Conservation (phyloP, 2,329 filamentous ascomycete genomes). For the Colletotrichum incanum region DNA sequence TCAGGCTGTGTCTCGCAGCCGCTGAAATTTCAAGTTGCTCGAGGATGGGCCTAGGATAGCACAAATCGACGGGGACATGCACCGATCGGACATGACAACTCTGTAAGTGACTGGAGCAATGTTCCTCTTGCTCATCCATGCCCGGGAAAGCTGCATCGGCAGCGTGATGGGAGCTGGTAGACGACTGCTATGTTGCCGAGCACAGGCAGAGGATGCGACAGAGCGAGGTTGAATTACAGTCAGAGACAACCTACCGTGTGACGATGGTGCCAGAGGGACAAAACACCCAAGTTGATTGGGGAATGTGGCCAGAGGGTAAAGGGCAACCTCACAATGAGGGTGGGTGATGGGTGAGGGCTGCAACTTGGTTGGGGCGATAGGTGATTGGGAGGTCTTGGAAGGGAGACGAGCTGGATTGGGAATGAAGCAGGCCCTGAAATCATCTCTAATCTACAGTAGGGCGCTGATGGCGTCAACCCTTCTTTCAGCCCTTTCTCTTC, state of each 20-base stretch:
- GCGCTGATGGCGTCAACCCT: background rate
- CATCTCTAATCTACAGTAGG: background rate
- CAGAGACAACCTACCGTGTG: background rate
- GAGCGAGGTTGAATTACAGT: slow-evolving; percentile 12
- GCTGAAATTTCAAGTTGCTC: background rate
- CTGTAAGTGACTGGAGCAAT: slow-evolving; percentile 1
- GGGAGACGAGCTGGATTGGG: slow-evolving; percentile 3
- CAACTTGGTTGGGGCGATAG: background rate
- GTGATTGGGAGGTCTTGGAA: background rate
- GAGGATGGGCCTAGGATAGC: background rate
- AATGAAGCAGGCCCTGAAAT: background rate
- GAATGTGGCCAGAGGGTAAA: background rate
- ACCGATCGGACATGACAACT: background rate
- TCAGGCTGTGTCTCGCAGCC: background rate
- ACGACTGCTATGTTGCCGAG: background rate
- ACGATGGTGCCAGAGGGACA: background rate
- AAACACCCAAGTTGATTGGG: background rate
- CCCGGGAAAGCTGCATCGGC: slow-evolving; percentile 15
- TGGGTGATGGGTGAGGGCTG: background rate
- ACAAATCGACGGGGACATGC: background rate
- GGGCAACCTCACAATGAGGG: background rate
- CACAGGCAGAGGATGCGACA: background rate
- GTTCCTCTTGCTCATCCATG: slow-evolving; percentile 17
- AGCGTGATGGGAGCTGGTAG: background rate
- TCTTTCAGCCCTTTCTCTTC: background rate